Evolutionary conservation across 179 eudicot genomes (phyloP).

Genomic region (Carnegiea gigantea): DNA sequence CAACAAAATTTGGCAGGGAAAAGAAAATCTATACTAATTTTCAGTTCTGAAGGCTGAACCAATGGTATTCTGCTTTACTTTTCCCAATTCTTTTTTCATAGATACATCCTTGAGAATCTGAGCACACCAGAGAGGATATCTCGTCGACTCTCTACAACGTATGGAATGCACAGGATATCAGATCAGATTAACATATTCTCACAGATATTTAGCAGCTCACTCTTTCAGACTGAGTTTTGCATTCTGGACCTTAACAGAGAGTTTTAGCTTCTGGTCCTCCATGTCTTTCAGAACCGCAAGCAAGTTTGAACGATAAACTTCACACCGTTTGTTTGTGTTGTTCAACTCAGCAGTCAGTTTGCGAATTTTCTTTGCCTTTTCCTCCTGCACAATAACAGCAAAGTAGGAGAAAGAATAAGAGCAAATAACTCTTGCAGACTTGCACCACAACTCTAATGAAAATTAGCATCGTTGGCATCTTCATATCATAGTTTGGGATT

Average conservation of each 20-base stretch:
- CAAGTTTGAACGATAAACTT: conserved; percentile 76
- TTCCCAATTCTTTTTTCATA: neutral
- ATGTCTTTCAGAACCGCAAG: conserved; percentile 76
- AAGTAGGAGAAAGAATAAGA: neutral
- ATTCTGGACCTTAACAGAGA: conserved; percentile 85
- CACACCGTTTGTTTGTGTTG: conserved; percentile 58
- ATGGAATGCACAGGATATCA: neutral
- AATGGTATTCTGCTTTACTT: neutral
- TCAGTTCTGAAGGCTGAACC: neutral
- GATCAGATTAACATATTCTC: neutral
- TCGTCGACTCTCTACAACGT: no score
- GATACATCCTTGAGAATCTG: neutral
- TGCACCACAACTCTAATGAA: neutral
- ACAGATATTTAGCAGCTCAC: conserved; percentile 27
- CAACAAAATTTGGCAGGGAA: neutral
- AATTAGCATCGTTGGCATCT: neutral
- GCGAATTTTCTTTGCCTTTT: conserved; percentile 65
- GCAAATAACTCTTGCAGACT: neutral
- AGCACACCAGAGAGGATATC: neutral
- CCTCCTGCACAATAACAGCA: conserved; percentile 46
- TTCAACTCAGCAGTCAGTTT: conserved; percentile 68
- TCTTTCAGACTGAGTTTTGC: conserved; percentile 74
- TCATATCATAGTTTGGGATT: neutral
- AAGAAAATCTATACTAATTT: neutral
- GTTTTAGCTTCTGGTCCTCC: conserved; percentile 88